A percentile compares a stretch with the other conserved stretches of the same genome.
phyloP scores from a whole-genome alignment of 352 stramenopile genomes.

The Thalassiosira delicatula region DNA sequence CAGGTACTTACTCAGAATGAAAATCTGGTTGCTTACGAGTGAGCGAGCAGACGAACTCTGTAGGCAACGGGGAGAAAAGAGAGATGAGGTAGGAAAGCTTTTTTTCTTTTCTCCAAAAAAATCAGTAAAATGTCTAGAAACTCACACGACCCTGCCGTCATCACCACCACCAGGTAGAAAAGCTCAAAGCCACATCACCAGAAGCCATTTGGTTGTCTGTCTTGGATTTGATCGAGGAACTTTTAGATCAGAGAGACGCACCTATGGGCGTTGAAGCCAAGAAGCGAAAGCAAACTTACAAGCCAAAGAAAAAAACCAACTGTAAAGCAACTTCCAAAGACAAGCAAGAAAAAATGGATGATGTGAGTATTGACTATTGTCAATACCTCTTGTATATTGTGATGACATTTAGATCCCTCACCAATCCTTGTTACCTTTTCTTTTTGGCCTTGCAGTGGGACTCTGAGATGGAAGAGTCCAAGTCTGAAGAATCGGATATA shows the following conservation, averaged over 20 bases:
- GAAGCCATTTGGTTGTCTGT: conserved; percentile 90
- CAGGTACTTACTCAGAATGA: conserved; percentile 96
- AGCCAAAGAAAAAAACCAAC: conserved; percentile 62
- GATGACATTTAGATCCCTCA: too few relatives aligned
- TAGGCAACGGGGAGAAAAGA: conserved; percentile 90
- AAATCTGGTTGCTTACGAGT: conserved; percentile 96
- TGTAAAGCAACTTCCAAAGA: conserved; percentile 53
- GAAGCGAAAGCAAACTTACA: conserved; percentile 66
- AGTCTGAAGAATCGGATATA: too few relatives aligned
- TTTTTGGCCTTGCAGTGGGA: too few relatives aligned
- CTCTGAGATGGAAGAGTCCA: too few relatives aligned
- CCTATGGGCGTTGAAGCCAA: conserved; percentile 64
- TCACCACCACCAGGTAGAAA: too few relatives aligned
- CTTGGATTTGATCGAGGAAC: conserved; percentile 86
- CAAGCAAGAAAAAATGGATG: conserved; percentile 68
- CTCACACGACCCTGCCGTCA: too few relatives aligned
- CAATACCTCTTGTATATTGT: too few relatives aligned
- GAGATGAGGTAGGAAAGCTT: conserved; percentile 88
- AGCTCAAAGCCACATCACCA: conserved; percentile 88
- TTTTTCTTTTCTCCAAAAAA: too few relatives aligned
- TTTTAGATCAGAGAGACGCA: conserved; percentile 83
- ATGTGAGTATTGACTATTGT: too few relatives aligned
- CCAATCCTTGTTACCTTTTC: too few relatives aligned
- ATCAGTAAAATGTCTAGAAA: too few relatives aligned
- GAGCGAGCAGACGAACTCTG: conserved; percentile 93